Base-by-base conservation (phyloP, 2,329 filamentous ascomycete species). In the Aureobasidium sp. region DNA sequence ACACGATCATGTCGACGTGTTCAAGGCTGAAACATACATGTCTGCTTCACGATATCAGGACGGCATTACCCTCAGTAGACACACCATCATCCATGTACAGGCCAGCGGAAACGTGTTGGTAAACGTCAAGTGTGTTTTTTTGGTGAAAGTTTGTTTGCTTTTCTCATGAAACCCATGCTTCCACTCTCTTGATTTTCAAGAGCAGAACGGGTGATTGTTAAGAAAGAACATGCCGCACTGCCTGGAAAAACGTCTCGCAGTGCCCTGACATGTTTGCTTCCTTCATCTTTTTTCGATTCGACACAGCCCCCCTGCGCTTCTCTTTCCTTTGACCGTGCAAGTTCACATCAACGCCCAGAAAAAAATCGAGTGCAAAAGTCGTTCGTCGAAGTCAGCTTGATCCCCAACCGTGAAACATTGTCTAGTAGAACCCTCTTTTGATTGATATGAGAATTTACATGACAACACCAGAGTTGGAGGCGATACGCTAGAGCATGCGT, bases 401-500 rank as follows among this genome's bases (percentile, higher is more conserved):
- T 45, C 57, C 57, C 45, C 57, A 51, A 36, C 45, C 44, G 57
- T 49, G 36, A 60, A 29, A 60, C 27, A 17, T 60, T 57, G 53
- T 57, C 53, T 57, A 45, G 53, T 51, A 60, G 57, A 60, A 49
- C 57, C 60, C 48, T 55, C 49, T 55, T 47, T 62, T 34, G 34
- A 61, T 37, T 39, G 45, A 44, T 41, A 41, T 12, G 27, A 44
- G 49, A 39, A 45, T 65, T 96, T 90, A 99, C 94, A 99, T 99
- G 79, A 99, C 94, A 77, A 99, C 94, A 87, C 94, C 94, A 67
- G 93, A 96, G 90, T 99, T 99, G 86, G 87, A 91, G 80, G 94
- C 94, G 82, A 97, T 97, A 97, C 93, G 93, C 89, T 93, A 70
- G 31, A 47, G 53, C 17, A 25, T 20, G 20, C 49, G 48, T 61